These are phyloP conservation scores for Rhizophlyctis rosea DNA, from an alignment of 192 early-diverging fungal genomes.

Conservation along the genomic window DNA sequence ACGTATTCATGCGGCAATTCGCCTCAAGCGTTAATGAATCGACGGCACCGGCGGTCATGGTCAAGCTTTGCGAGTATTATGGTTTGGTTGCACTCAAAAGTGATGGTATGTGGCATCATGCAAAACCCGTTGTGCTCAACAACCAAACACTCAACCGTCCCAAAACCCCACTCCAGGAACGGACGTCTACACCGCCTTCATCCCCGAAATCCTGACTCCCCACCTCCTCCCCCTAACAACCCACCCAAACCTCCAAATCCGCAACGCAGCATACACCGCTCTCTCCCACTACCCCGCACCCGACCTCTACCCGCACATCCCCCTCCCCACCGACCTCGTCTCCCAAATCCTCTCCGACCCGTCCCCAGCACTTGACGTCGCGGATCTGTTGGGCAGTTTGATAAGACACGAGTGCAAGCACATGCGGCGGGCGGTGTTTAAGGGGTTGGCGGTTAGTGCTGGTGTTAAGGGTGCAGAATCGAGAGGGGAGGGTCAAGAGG, in stretches of 20 bases:
- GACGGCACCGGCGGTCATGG: neutral
- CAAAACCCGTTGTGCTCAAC: too few relatives aligned
- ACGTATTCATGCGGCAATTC: slow-evolving; percentile 25
- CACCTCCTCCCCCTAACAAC: slow-evolving; percentile 10
- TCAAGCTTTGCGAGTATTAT: slow-evolving; percentile 18
- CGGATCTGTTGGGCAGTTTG: slow-evolving; percentile 9
- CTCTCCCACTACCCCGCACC: slow-evolving; percentile 16
- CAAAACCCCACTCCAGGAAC: neutral
- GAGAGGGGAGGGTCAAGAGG: neutral
- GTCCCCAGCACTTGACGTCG: neutral
- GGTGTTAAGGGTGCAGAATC: slow-evolving; percentile 9
- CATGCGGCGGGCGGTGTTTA: slow-evolving; percentile 30
- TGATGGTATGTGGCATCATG: slow-evolving; percentile 11
- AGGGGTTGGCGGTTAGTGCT: slow-evolving; percentile 17
- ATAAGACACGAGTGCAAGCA: slow-evolving; percentile 28
- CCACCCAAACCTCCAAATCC: slow-evolving; percentile 3
- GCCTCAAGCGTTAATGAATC: neutral
- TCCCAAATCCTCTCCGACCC: neutral
- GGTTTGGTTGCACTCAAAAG: slow-evolving; percentile 18
- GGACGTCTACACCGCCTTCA: slow-evolving; percentile 20
- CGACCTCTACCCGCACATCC: slow-evolving; percentile 18
- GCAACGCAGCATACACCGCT: slow-evolving; percentile 9
- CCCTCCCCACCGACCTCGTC: slow-evolving; percentile 16
- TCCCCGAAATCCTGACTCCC: slow-evolving; percentile 11
- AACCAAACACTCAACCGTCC: neutral